Percentiles rank a stretch among this genome's conserved stretches.
These are phyloP conservation scores for Aphanocladium album DNA, from an alignment of 2,329 filamentous ascomycete species.

Conservation along the genomic window DNA sequence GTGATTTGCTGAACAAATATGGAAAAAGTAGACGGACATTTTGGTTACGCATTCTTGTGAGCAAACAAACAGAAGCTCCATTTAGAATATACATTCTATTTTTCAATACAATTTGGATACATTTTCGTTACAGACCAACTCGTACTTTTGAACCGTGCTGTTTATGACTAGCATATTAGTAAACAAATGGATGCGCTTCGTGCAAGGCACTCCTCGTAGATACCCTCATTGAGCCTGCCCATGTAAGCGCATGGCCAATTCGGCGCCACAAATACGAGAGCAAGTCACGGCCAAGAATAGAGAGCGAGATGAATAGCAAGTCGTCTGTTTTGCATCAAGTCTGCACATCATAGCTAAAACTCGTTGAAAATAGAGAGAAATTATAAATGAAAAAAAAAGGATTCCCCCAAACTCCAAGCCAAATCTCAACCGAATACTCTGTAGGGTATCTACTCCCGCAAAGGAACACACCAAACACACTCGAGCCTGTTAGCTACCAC, in stretches of 20 bases:
- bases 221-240: too few relatives aligned
- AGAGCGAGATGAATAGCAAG: neutral
- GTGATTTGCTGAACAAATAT: neutral
- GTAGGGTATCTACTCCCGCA: neutral
- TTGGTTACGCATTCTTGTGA: neutral
- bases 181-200: too few relatives aligned
- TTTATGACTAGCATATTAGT: too few relatives aligned
- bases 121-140: too few relatives aligned
- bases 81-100: neutral
- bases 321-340: neutral
- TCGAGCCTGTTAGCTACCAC: slow-evolving; percentile 37
- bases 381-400: neutral
- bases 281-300: too few relatives aligned
- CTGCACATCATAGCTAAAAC: neutral
- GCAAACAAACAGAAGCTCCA: neutral
- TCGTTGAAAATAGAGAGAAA: neutral
- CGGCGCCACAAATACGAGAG: too few relatives aligned
- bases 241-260: too few relatives aligned
- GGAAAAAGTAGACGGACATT: neutral
- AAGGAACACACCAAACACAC: neutral
- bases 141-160: too few relatives aligned
- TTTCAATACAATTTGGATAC: neutral
- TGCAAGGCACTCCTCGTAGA: too few relatives aligned
- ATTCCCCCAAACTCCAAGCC: neutral
- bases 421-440: neutral